These are phyloP conservation scores for Yarrowia osloensis DNA, from an alignment of 805 yeast species.

Conservation along the genomic window DNA sequence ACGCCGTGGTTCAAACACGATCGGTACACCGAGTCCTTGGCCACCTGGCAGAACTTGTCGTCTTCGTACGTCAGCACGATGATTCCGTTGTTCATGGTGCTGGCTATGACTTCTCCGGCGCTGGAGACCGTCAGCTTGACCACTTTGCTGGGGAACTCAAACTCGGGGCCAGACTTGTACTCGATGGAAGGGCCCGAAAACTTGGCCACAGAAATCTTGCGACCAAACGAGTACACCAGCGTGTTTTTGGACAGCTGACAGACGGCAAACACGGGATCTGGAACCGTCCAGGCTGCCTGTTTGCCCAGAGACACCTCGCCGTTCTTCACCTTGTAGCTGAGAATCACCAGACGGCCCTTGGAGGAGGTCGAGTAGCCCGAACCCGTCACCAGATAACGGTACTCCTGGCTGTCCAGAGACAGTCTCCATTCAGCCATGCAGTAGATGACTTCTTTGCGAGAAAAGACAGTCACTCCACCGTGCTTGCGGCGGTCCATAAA, in stretches of 20 bases:
- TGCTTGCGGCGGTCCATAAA: constrained; percentile 10
- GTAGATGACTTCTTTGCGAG: background rate
- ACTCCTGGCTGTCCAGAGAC: constrained; percentile 5
- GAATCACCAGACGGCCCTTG: constrained; percentile 9
- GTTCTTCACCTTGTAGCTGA: constrained; percentile 8
- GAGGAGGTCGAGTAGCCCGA: background rate
- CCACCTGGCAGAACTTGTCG: background rate
- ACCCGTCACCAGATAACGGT: constrained; percentile 4
- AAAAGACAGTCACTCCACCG: constrained; percentile 5
- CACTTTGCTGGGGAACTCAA: constrained; percentile 14
- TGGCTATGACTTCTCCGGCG: background rate
- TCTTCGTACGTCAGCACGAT: background rate
- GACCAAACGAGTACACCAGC: background rate
- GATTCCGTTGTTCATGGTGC: constrained; percentile 19
- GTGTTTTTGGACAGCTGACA: constrained; percentile 14
- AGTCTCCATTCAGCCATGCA: constrained; percentile 17
- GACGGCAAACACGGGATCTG: constrained; percentile 13
- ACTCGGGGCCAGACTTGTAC: constrained; percentile 21
- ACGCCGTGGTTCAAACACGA: constrained; percentile 2
- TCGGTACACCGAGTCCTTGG: constrained; percentile 13
- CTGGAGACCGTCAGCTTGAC: background rate
- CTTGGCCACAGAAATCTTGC: background rate
- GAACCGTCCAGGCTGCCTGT: constrained; percentile 28
- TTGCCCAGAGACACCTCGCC: constrained; percentile 22
- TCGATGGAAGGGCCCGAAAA: constrained; percentile 7